Conservation (phyloP, 2,329 filamentous ascomycete genomes). For the Pseudogymnoascus sp. region DNA sequence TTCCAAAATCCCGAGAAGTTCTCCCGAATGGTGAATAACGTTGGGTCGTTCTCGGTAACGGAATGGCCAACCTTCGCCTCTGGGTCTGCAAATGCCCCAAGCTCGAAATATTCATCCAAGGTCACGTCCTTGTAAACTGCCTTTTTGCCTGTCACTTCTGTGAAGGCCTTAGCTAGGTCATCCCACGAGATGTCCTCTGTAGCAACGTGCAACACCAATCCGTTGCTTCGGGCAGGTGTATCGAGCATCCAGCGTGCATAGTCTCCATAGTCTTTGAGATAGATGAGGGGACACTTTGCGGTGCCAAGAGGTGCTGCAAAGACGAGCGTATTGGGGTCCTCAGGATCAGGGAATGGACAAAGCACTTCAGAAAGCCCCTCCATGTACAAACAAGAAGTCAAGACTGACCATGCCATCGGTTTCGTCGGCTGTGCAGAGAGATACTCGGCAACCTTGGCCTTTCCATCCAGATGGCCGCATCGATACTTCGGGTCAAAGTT, state of each 20-base stretch:
- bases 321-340: slow-evolving; percentile 13
- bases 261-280: slow-evolving; percentile 22
- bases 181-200: slow-evolving; percentile 22
- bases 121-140: slow-evolving; percentile 18
- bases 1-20: slow-evolving; percentile 22
- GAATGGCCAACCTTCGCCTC: slow-evolving; percentile 19
- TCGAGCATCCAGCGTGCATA: slow-evolving; percentile 26
- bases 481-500: slow-evolving; percentile 32
- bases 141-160: slow-evolving; percentile 18
- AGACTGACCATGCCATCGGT: slow-evolving; percentile 21
- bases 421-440: slow-evolving; percentile 12
- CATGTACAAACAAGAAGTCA: slow-evolving; percentile 29
- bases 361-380: slow-evolving; percentile 25
- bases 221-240: slow-evolving; percentile 18
- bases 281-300: slow-evolving; percentile 20
- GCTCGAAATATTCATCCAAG: slow-evolving; percentile 18
- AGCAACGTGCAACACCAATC: slow-evolving; percentile 22
- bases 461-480: slow-evolving; percentile 36
- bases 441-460: slow-evolving; percentile 27
- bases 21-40: slow-evolving; percentile 17
- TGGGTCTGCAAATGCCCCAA: slow-evolving; percentile 13
- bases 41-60: slow-evolving; percentile 15
- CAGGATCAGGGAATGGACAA: slow-evolving; percentile 13
- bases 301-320: slow-evolving; percentile 18
- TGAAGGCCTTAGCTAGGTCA: slow-evolving; percentile 16